Evolutionary conservation across 2,329 filamentous ascomycete species (phyloP), one percentile per base, ranked within the genome.

Genomic region (Neurospora sp.): DNA sequence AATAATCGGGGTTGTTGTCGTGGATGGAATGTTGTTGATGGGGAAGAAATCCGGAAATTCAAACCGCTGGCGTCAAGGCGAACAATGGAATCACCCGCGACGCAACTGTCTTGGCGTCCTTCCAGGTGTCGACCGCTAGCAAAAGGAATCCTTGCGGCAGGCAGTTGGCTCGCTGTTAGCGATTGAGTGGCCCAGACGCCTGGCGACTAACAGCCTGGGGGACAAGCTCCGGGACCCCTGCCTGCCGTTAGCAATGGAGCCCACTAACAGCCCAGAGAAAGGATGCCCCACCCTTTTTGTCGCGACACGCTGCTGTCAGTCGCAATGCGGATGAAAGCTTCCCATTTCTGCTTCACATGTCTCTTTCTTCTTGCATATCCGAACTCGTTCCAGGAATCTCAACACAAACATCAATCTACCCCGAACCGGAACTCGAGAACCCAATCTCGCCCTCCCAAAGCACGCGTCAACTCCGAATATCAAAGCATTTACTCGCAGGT

Each of bases 1-100:
- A 15, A 62, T 36, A n/a, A 8, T 33, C 13, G 28, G 52, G 23
- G 8, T 33, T 36, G 52, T 62, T 36, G 15, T 62, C 23, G 28
- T n/a, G 52, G 13, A 62, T 68, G 19, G 9, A 17, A 38, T 19
- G 28, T 17, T 67, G 33, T 38, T 28, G 36, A 38, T 23, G 36
- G 66, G 36, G 66, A 67, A 38, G 66, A 67, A 67, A 43, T 46
- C 67, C 71, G 36, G 72, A 72, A n/a, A 36, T 58, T 36, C 66
- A 38, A 66, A 67, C 68, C 40, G 38, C 66, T 66, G 52, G 52
- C 52, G 52, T 62, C 2, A 62, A 62, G 52, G 52, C 52, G 52
- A 62, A 62, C 52, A 62, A 62, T 62, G 52, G 52, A 36, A 62
- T 62, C 52, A 62, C 23, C 52, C 28, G 52, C 52, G 52, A 62